Base-by-base conservation (phyloP, 345 rosid genomes). In the Turnera subulata region DNA sequence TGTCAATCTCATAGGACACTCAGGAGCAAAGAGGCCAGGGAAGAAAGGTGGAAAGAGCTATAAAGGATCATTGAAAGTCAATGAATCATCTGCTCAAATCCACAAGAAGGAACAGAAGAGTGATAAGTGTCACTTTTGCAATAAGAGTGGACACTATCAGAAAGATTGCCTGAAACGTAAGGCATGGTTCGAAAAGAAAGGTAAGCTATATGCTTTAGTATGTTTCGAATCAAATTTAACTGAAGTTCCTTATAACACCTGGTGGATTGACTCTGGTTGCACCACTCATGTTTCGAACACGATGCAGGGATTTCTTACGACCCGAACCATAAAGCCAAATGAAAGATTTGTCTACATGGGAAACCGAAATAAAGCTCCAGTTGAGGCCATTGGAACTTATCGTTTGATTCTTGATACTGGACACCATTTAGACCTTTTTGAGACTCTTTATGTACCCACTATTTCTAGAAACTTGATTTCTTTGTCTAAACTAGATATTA, bases 101-200 rank as follows among this genome's bases (percentile, higher is more conserved):
- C 46, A 70, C 2, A 59, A 55, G 18, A 59, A 59, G 51, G 53
- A 50, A 55, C 35, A 50, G 14, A 50, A 12, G 20, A 25, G 16
- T 3, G 18, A 24, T 25, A 25, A 24, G 20, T 40, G n/a, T 40
- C n/a, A 40, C n/a, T 40, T 40, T 12, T 40, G 45, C 14, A 40
- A 5, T 2, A 40, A 40, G 11, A 4, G 4, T 4, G 45, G 45
- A 40, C 45, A 40, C 14, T 40, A 40, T 5, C n/a, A 40, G 45
- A 40, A 40, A 40, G 45, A 40, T 40, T 40, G 14, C 11, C 14
- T 40, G 45, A 40, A 40, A 40, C 45, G 14, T 12, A 40, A 40
- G 11, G 45, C 45, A 3, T 40, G 45, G 45, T 40, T 40, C 45
- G 45, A 40, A 40, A 40, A 40, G 45, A 40, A 40, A 46, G 17